These are phyloP conservation scores for Lasiodiplodia hormozganensis DNA, from an alignment of 2,329 filamentous ascomycete genomes.

Conservation along the genomic window DNA sequence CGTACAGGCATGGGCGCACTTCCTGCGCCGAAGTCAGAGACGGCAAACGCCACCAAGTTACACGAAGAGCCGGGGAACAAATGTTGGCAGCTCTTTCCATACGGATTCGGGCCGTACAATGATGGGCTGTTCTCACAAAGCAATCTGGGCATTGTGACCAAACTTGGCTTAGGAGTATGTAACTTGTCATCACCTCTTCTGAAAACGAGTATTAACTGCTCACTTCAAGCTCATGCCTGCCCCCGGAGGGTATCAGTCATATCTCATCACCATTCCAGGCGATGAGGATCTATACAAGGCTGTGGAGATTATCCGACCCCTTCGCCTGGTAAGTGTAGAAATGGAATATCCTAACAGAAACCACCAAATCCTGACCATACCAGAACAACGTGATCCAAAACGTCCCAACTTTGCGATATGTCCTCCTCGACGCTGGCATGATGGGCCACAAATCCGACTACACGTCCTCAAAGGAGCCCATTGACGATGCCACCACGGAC, in stretches of 20 bases:
- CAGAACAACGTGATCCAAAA: constrained; percentile 52
- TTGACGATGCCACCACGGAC: constrained; percentile 51
- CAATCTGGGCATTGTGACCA: constrained; percentile 48
- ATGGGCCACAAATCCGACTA: constrained; percentile 46
- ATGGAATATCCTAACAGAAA: not conserved
- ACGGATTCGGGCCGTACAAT: constrained; percentile 46
- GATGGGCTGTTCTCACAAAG: constrained; percentile 47
- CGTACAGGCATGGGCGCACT: constrained; percentile 52
- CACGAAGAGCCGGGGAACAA: constrained; percentile 35
- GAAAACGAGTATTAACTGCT: not conserved
- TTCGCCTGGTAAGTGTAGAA: constrained; percentile 33
- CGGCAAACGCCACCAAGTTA: constrained; percentile 8
- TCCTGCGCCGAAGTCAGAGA: constrained; percentile 37
- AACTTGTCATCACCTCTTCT: not conserved
- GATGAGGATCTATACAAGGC: constrained; percentile 58
- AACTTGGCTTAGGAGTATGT: constrained; percentile 56
- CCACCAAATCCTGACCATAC: not conserved
- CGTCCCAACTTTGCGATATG: constrained; percentile 51
- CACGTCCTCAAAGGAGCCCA: constrained; percentile 38
- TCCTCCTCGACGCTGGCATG: constrained; percentile 50
- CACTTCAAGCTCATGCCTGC: constrained; percentile 57
- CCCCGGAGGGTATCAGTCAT: constrained; percentile 56
- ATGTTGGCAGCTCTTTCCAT: constrained; percentile 43
- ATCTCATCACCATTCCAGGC: constrained; percentile 54
- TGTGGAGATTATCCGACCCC: constrained; percentile 58